Base-by-base conservation (phyloP, 164 flowering plant genomes). In the Cinnamomum chago region DNA sequence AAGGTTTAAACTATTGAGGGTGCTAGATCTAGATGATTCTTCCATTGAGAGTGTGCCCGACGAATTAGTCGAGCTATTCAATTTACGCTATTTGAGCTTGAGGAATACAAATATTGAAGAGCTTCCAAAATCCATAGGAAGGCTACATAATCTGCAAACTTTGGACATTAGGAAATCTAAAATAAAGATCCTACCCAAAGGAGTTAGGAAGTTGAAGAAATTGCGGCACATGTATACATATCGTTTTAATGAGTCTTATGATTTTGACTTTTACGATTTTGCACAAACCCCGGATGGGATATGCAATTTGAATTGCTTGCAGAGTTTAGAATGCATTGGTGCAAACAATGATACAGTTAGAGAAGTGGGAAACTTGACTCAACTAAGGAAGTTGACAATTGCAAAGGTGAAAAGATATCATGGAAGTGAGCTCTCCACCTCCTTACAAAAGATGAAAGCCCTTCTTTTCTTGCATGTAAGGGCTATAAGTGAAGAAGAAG, bases 1-100 rank as follows among this genome's bases (percentile, higher is more conserved):
- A 0, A 7, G 50, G 6, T 72, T 78, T 25, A 79, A 35, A 58
- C 20, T 75, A 20, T 13, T 79, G 2, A 68, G 73, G 62, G 76
- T 75, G 51, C 28, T 79, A 17, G 75, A 75, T 52, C 20, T 79
- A n/a, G 50, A 68, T 10, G 35, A 17, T 10, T 40, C 24, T 64
- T 27, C 30, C 24, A 64, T 64, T 24, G 33, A 64, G 25, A 22
- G 67, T 6, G 7, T 64, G 3, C 30, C 67, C 3, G 67, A 64
- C 1, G 67, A 64, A 64, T 10, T 64, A 14, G 25, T 27, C 5
- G 12, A 64, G 14, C 28, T 64, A 6, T 64, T 64, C 28, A 64
- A 64, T 64, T 24, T 64, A 22, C 27, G 67, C 15, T 64, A 64
- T 64, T 27, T 64, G 24, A 64, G 28, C 2, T 64, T 64, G 14